Conservation (phyloP, 2,329 filamentous ascomycete genomes). For the Penicillium sp. region DNA sequence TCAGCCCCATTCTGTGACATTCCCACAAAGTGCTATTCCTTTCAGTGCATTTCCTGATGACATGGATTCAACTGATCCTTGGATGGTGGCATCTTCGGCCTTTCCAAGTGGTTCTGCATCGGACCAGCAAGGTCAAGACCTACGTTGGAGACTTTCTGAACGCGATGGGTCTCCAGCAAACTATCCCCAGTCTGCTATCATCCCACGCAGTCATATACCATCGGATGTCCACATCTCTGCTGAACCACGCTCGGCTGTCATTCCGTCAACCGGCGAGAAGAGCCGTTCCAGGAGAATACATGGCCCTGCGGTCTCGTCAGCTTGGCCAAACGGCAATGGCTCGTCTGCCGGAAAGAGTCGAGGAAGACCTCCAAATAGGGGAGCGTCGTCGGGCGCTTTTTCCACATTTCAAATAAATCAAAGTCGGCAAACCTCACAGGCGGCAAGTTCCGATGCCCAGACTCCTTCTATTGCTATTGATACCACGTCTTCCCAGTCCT, state of each 20-base stretch:
- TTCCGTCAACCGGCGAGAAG: constrained; percentile 53
- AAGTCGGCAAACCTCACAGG: constrained; percentile 46
- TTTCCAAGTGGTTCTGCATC: constrained; percentile 38
- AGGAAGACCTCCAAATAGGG: constrained; percentile 73
- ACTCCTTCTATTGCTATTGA: constrained; percentile 43
- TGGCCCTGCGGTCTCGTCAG: constrained; percentile 83
- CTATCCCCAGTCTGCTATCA: constrained; percentile 75
- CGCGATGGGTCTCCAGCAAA: constrained; percentile 61
- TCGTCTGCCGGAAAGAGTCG: constrained; percentile 66
- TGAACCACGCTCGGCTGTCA: constrained; percentile 69
- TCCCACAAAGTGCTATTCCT: constrained; percentile 51
- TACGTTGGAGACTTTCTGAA: constrained; percentile 51
- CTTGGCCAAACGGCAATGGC: constrained; percentile 69
- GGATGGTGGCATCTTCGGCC: constrained; percentile 40
- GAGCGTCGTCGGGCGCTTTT: constrained; percentile 61
- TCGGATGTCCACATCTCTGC: constrained; percentile 40
- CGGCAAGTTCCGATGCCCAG: constrained; percentile 39
- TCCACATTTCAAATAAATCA: constrained; percentile 65
- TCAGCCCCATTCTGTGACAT: constrained; percentile 46
- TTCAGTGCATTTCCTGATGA: constrained; percentile 55
- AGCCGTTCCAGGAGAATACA: constrained; percentile 56
- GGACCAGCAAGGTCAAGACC: constrained; percentile 32
- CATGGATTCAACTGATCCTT: constrained; percentile 45
- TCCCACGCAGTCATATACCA: constrained; percentile 49
- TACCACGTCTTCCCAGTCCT: constrained; percentile 31